Base-by-base conservation (phyloP, 345 rosid species). In the Eucalyptus polybractea region DNA sequence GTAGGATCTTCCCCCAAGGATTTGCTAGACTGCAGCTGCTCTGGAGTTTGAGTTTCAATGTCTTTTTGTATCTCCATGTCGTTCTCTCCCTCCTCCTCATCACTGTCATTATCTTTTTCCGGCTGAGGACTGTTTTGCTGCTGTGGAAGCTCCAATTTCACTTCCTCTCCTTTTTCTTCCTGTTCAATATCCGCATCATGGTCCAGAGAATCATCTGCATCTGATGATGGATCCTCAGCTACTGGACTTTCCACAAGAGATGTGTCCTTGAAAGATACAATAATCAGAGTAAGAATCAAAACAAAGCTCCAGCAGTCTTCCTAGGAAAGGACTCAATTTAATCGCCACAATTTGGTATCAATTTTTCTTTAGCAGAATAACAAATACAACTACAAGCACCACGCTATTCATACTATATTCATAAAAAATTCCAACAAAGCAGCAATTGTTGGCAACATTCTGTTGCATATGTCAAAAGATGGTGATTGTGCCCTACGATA, bases 171-270 rank as follows among this genome's bases (percentile, higher is more conserved):
- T 91, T 89, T 92, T 89, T 92, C 96, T 93, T 93, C 97, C 86
- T 89, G 91, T 51, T 92, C 97, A 56, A 87, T 93, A 87, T 96
- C 98, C 60, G 91, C 95, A 91, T 95, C 97, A 47, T 76, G 92
- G 88, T 93, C 97, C 72, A 90, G 92, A 62, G 96, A 95, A 90
- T 96, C 98, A 76, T 90, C 98, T 91, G 93, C 93, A 91, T 95
- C 94, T 90, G 95, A 93, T 33, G 96, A 94, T 87, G 96, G 94
- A 89, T 94, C 98, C 88, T 92, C 99, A 37, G 94, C 97, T 80
- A 92, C 93, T 19, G 92, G 97, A 90, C 98, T 96, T 89, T 94
- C 96, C 11, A 88, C 91, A 47, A 91, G 93, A 62, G 96, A 95
- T 89, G 95, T 91, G 56, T 94, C 98, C 99, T 97, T 88, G 90